Conservation (phyloP, 176 grass and related monocot genomes). For the Saccharum spontaneum region DNA sequence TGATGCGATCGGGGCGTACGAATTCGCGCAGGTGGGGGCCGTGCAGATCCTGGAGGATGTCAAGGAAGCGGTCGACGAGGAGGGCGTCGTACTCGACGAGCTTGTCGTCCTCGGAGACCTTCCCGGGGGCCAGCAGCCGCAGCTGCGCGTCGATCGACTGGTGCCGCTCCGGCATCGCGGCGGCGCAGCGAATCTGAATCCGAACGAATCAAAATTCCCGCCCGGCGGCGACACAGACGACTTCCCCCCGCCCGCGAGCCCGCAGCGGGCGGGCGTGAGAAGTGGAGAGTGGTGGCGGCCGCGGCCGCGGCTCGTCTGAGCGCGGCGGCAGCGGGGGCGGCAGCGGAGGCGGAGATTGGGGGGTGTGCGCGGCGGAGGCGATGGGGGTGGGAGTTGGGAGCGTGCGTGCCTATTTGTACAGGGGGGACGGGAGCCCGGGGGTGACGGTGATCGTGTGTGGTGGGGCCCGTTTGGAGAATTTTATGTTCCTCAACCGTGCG, state of each 20-base stretch:
- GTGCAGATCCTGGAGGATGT: conserved; percentile 85
- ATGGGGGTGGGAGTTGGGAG: not conserved
- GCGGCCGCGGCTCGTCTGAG: not conserved
- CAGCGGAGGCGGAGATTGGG: not conserved
- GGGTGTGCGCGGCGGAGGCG: not conserved
- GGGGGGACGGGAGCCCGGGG: not conserved
- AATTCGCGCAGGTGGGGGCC: conserved; percentile 73
- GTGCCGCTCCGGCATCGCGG: conserved; percentile 49
- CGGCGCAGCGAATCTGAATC: conserved; percentile 11
- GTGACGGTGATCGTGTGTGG: not conserved
- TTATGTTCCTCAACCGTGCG: not conserved
- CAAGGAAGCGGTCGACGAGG: conserved; percentile 85
- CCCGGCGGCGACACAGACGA: not conserved
- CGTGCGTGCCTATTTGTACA: conserved; percentile 34
- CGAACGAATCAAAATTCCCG: not conserved
- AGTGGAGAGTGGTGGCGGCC: not conserved
- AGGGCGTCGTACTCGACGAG: conserved; percentile 92
- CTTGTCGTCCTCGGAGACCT: conserved; percentile 94
- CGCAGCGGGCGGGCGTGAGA: not conserved
- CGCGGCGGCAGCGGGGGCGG: not conserved
- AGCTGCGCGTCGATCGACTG: conserved; percentile 94
- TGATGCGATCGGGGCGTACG: conserved; percentile 35
- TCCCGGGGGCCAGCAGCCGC: conserved; percentile 66
- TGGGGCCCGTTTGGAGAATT: not conserved
- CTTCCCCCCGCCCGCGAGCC: not conserved